phyloP scores from a whole-genome alignment of 352 stramenopile species.

The Phytophthora tubulina region DNA sequence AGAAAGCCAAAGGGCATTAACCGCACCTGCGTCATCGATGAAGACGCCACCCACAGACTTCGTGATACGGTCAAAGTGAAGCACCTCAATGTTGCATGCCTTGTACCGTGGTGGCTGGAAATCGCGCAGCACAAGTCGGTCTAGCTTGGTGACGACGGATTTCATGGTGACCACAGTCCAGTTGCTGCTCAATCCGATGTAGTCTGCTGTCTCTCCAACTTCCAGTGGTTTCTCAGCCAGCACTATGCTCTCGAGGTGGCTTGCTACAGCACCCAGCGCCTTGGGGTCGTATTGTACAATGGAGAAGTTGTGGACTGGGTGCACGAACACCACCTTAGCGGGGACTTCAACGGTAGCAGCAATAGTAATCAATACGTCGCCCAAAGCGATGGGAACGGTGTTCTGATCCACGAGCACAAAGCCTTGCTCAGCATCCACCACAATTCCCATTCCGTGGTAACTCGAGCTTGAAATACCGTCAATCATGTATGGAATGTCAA shows the following conservation, averaged over 20 bases:
- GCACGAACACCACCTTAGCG: conserved; percentile 90
- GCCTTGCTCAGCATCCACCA: conserved; percentile 84
- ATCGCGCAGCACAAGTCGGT: conserved; percentile 83
- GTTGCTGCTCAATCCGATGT: conserved; percentile 88
- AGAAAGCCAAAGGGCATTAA: conserved; percentile 87
- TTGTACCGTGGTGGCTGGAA: conserved; percentile 90
- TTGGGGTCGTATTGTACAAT: conserved; percentile 92
- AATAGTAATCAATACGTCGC: conserved; percentile 90
- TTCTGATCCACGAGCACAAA: conserved; percentile 95
- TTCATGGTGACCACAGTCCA: conserved; percentile 91
- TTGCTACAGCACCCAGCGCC: conserved; percentile 66
- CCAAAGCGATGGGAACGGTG: conserved; percentile 90
- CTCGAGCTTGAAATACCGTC: conserved; percentile 92
- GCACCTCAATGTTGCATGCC: conserved; percentile 83
- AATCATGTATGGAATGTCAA: conserved; percentile 93
- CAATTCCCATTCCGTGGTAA: conserved; percentile 90
- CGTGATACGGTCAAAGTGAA: conserved; percentile 91
- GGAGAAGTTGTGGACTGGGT: conserved; percentile 94
- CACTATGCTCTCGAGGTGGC: conserved; percentile 65
- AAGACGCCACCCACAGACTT: conserved; percentile 89
- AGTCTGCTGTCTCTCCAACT: conserved; percentile 82
- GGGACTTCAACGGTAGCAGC: conserved; percentile 89
- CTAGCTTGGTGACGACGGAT: conserved; percentile 86
- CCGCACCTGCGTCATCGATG: conserved; percentile 72
- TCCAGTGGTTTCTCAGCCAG: conserved; percentile 73